A percentile compares a stretch with the other conserved stretches of the same genome.
phyloP scores from a whole-genome alignment of 2,329 filamentous ascomycete genomes.

The Paracorniculantispora psalliotae region DNA sequence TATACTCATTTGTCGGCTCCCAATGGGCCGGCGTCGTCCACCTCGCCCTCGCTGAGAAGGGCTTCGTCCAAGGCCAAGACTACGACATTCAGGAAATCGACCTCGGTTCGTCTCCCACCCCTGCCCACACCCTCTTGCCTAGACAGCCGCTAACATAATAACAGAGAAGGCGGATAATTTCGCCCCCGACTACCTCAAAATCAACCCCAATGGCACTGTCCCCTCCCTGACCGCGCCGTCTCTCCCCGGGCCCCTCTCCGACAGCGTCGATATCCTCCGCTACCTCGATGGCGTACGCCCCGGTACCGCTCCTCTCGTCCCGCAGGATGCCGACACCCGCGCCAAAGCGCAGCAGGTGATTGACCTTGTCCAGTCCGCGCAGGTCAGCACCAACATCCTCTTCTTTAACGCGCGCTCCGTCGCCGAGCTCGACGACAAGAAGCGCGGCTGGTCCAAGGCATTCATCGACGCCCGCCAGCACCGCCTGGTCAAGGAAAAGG shows the following conservation, averaged over 20 bases:
- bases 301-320: conserved; percentile 3
- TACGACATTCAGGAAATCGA: conserved; percentile 16
- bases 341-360: conserved; percentile 13
- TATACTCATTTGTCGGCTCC: conserved; percentile 18
- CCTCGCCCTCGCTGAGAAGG: conserved; percentile 18
- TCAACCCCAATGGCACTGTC: conserved; percentile 19
- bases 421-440: conserved; percentile 13
- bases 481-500: conserved; percentile 15
- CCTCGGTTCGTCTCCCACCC: conserved; percentile 2
- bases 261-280: conserved; percentile 17
- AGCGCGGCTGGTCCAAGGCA: neutral
- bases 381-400: conserved; percentile 16
- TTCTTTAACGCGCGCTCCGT: conserved; percentile 15
- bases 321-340: conserved; percentile 1
- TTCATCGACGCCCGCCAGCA: conserved; percentile 15
- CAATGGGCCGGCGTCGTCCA: conserved; percentile 20
- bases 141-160: neutral
- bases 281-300: conserved; percentile 13
- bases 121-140: neutral
- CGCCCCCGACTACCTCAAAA: conserved; percentile 16
- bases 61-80: conserved; percentile 14
- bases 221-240: conserved; percentile 16
- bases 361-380: conserved; percentile 17
- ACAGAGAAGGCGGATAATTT: conserved; percentile 17
- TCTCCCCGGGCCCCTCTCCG: conserved; percentile 13